Evolutionary conservation across 2,329 filamentous ascomycete species (phyloP).

Genomic region (Raffaelea ambrosiae): DNA sequence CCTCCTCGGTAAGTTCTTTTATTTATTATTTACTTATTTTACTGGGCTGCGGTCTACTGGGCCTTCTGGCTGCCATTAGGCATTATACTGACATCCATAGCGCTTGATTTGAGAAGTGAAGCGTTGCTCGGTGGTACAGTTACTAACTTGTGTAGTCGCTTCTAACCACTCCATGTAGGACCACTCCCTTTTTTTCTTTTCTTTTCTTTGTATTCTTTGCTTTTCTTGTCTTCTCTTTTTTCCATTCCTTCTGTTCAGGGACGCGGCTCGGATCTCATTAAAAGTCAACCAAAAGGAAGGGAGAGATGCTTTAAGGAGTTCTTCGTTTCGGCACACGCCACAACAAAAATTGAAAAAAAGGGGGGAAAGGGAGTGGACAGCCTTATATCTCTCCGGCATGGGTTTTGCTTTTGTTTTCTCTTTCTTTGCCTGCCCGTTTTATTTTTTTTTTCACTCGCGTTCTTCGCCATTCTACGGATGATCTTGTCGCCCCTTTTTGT

Average conservation of each 20-base stretch:
- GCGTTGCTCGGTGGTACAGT: no score
- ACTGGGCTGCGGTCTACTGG: no score
- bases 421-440: background rate
- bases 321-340: background rate
- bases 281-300: slow-evolving; percentile 1
- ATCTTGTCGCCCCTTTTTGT: background rate
- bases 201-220: background rate
- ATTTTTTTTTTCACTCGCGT: slow-evolving; percentile 2
- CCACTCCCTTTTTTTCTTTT: background rate
- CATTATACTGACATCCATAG: background rate
- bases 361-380: background rate
- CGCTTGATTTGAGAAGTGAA: no score
- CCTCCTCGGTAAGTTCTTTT: slow-evolving; percentile 24
- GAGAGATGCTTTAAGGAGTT: slow-evolving; percentile 4
- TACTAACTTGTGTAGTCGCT: no score
- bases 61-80: background rate
- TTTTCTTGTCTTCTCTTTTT: slow-evolving; percentile 1
- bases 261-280: slow-evolving; percentile 4
- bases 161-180: background rate
- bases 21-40: no score
- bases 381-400: background rate
- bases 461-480: background rate
- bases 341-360: background rate
- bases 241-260: slow-evolving; percentile 5
- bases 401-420: background rate